Evolutionary conservation across 768 basidiomycete species (phyloP), one percentile per base, ranked within the genome.

Genomic region (Leccinum subgranulosum): DNA sequence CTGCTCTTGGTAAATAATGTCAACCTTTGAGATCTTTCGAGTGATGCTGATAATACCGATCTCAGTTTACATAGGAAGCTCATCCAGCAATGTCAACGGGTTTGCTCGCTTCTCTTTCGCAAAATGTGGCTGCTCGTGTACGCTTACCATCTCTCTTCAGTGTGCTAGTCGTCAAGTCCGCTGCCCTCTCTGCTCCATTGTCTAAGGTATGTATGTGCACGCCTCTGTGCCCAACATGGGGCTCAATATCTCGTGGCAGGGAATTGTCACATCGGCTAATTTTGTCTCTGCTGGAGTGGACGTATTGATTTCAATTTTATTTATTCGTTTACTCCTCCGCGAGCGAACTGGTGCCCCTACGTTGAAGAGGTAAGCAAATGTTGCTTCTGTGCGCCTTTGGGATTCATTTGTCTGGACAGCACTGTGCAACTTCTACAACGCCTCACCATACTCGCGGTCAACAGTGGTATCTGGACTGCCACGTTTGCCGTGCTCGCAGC

Each of bases 381-480:
- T 15, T 15, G 2, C 25, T 25, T 36, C 15, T 10, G 11, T n/a
- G 17, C 19, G 17, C n/a, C 17, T 6, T 31, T 2, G 11, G 6
- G 19, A 31, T 23, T 49, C n/a, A 49, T 5, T 31, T 19, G 11
- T 19, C 29, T 6, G 34, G 14, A 2, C 31, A 49, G 49, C 7
- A 49, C 49, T 10, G n/a, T 19, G 4, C 49, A 31, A 19, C 15
- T 29, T 5, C 31, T 49, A n/a, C 15, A 19, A 19, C 49, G 28
- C 4, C n/a, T 49, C 10, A 31, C 29, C 17, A 31, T 49, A 31
- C 49, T 31, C 9, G 49, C 28, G 5, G 29, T 49, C 15, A 49
- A 49, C 29, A 49, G 15, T 29, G 49, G 49, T 19, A 49, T 49
- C 11, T 49, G 49, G 49, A n/a, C 49, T 17, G 49, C 29, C 15